phyloP scores from a whole-genome alignment of 805 yeast genomes.

The Ogataea parapolymorpha region DNA sequence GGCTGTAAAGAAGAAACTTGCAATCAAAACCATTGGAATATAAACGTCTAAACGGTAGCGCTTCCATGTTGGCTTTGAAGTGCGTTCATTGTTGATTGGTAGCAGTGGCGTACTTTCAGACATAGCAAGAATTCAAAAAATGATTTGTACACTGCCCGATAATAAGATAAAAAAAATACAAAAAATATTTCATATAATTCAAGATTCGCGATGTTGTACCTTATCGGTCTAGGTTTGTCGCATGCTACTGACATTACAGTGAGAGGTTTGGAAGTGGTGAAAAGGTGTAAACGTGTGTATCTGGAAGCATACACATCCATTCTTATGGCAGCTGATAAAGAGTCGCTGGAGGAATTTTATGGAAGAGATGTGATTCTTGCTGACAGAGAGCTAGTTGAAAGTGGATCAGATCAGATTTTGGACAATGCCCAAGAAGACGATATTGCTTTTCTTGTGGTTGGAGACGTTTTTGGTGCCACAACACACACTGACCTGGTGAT shows the following conservation, averaged over 20 bases:
- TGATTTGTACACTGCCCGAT: slow-evolving; percentile 2
- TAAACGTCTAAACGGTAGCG: slow-evolving; percentile 24
- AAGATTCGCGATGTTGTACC: slow-evolving; percentile 63
- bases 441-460: slow-evolving; percentile 92
- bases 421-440: slow-evolving; percentile 76
- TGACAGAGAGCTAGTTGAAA: slow-evolving; percentile 91
- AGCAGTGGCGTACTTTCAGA: slow-evolving; percentile 20
- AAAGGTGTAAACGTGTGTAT: slow-evolving; percentile 83
- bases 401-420: slow-evolving; percentile 80
- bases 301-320: slow-evolving; percentile 95
- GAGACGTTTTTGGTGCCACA: slow-evolving; percentile 97
- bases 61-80: slow-evolving; percentile 2
- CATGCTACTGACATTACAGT: slow-evolving; percentile 90
- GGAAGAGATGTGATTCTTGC: slow-evolving; percentile 85
- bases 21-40: slow-evolving; percentile 23
- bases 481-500: slow-evolving; percentile 93
- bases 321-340: slow-evolving; percentile 84
- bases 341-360: slow-evolving; percentile 73
- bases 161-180: not conserved
- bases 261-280: slow-evolving; percentile 84
- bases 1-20: slow-evolving; percentile 10
- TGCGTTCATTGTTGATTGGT: not conserved
- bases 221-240: slow-evolving; percentile 89
- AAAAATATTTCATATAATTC: slow-evolving; percentile 1
- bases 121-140: slow-evolving; percentile 1